Conservation (phyloP, 129 eudicot genomes). For the Pseudognaphalium luteoalbum region DNA sequence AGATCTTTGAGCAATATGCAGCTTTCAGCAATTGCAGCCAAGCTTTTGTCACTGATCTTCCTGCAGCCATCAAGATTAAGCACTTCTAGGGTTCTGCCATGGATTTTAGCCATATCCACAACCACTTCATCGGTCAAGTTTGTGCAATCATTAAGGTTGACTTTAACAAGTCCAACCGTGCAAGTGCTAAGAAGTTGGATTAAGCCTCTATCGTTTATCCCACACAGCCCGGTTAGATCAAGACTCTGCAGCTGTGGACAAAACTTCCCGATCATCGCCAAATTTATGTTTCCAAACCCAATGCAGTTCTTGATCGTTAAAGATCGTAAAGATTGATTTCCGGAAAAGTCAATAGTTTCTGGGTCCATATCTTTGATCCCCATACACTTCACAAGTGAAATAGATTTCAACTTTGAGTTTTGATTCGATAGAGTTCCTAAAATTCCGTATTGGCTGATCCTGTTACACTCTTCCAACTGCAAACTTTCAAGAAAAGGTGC, state of each 20-base stretch:
- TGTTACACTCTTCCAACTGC: constrained; percentile 79
- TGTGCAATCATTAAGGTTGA: constrained; percentile 60
- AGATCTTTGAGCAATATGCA: constrained; percentile 67
- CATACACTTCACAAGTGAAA: constrained; percentile 79
- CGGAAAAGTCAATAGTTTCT: constrained; percentile 34
- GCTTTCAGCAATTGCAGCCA: constrained; percentile 53
- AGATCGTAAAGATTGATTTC: constrained; percentile 61
- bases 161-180: constrained; percentile 59
- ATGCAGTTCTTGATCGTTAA: constrained; percentile 64
- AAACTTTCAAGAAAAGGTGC: constrained; percentile 68
- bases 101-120: constrained; percentile 45
- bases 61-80: constrained; percentile 79
- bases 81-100: constrained; percentile 66
- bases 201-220: constrained; percentile 65
- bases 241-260: constrained; percentile 65
- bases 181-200: constrained; percentile 48
- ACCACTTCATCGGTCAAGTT: constrained; percentile 60
- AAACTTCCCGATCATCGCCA: constrained; percentile 63
- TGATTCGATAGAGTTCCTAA: constrained; percentile 57
- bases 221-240: constrained; percentile 71
- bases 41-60: constrained; percentile 61
- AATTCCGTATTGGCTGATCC: constrained; percentile 66
- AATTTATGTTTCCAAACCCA: constrained; percentile 58
- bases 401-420: constrained; percentile 62
- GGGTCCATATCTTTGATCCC: constrained; percentile 56